Evolutionary conservation across 192 early-diverging fungal species (phyloP), one percentile per base, ranked within the genome.

Genomic region (Spizellomyces sp.): DNA sequence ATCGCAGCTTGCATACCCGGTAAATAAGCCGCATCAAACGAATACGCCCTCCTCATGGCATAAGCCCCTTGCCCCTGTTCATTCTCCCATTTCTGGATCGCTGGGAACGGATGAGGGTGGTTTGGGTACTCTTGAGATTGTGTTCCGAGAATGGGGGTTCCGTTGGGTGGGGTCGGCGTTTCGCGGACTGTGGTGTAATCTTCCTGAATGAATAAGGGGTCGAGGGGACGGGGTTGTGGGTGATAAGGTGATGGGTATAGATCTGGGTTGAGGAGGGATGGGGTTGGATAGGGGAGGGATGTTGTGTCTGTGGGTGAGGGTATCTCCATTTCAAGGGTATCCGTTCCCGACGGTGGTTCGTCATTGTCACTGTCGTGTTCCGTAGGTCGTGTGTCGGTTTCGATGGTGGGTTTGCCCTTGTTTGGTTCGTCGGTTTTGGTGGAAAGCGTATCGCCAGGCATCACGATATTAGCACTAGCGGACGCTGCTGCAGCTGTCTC

Each of bases 1-100:
- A 36, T 36, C 1, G 3, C 27, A 36, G 27, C 27, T 3, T 36
- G 27, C 27, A 36, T 69, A n/a, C 67, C 67, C 3, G 56, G 52
- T 17, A 69, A n/a, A 57, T 69, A 69, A n/a, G 47, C 46, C 21
- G 67, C 67, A 43, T 69, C 67, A 59, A 69, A 69, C 27, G 56
- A 61, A 57, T 69, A 69, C 17, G 67, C 67, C 42, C 67, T 52
- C 52, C 67, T 21, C 8, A 36, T 36, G 3, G 27, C 27, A 36
- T 2, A 36, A 36, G 27, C 27, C 27, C 27, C 27, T 36, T 36
- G 3, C n/a, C n/a, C n/a, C n/a, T 36, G 27, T 36, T 36, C 27
- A 36, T 36, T 36, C 27, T 36, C 27, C 27, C 27, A 36, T 36
- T 36, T 36, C 27, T 36, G 27, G 27, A 36, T 36, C n/a, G 3